Conservation (phyloP, 441 rosid genomes). For the Bruguiera hainesii region DNA sequence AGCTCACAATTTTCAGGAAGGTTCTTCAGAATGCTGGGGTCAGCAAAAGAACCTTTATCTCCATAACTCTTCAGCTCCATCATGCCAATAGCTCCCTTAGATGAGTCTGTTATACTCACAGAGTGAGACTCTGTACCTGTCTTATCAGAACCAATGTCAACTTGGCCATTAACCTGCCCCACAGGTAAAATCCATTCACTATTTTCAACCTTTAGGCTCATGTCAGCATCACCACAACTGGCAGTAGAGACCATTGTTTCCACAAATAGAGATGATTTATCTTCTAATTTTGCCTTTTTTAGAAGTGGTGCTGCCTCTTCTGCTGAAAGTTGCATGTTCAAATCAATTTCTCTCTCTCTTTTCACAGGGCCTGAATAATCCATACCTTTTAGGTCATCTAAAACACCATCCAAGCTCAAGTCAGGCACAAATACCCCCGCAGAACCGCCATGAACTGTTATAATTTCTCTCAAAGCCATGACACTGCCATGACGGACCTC, state of each 20-base stretch:
- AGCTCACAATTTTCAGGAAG: slow-evolving; percentile 63
- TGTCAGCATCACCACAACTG: slow-evolving; percentile 35
- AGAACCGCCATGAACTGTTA: slow-evolving; percentile 95
- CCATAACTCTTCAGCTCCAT: slow-evolving; percentile 41
- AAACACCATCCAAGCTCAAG: slow-evolving; percentile 42
- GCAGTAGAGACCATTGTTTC: slow-evolving; percentile 37
- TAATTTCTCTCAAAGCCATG: slow-evolving; percentile 96
- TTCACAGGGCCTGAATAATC: slow-evolving; percentile 40
- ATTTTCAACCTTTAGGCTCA: slow-evolving; percentile 45
- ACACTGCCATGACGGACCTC: slow-evolving; percentile 99
- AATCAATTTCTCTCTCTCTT: slow-evolving; percentile 77
- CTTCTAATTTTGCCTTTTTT: slow-evolving; percentile 72
- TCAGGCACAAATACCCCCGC: slow-evolving; percentile 82
- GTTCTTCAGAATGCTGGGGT: slow-evolving; percentile 29
- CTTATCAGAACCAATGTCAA: slow-evolving; percentile 46
- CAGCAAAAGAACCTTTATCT: slow-evolving; percentile 38
- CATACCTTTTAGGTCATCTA: slow-evolving; percentile 46
- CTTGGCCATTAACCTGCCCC: slow-evolving; percentile 57
- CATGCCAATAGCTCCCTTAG: slow-evolving; percentile 43
- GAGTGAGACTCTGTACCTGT: slow-evolving; percentile 45
- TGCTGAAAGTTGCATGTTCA: slow-evolving; percentile 66
- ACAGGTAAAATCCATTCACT: slow-evolving; percentile 38
- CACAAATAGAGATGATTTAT: slow-evolving; percentile 30
- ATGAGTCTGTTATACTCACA: slow-evolving; percentile 37
- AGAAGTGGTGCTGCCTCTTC: slow-evolving; percentile 61